Base-by-base conservation (phyloP, 257 asterid genomes). In the Fraxinus excelsior region DNA sequence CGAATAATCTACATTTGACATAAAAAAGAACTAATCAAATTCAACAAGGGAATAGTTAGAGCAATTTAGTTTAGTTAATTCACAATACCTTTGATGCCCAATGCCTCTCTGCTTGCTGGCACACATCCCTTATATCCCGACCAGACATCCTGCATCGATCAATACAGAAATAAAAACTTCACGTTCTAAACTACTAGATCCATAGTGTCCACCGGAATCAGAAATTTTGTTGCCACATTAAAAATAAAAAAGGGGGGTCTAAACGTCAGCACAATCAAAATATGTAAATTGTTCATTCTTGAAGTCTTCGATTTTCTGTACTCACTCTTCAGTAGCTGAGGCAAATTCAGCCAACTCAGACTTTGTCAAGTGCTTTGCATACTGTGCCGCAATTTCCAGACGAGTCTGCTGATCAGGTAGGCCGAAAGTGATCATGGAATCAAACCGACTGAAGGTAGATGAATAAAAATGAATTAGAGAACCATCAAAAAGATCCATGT, bases 51-150 rank as follows among this genome's bases (percentile, higher is more conserved):
- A 23, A 26, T 2, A 46, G 31, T 4, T 42, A 40, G 32, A 29
- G 14, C 2, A 53, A 67, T 37, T 16, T 56, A 70, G 72, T 40
- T 68, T 28, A 71, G 31, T 18, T 13, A 38, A 28, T 68, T 7
- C 67, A 76, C 25, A 40, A 46, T 87, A 95, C 99, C 99, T 93
- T 95, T 49, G 99, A 95, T 68, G 98, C 99, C 98, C 99, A 95
- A 46, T 76, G 92, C 85, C 99, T 85, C 89, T 95, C 98, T 1
- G 99, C 97, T 84, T 95, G 99, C 78, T 93, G 99, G 82, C 99
- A 95, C 44, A 93, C 96, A 74, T 93, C 97, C 80, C 94, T 90
- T 72, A 93, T 93, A 84, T 93, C 98, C 46, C 98, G 92, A 56
- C 96, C 99, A 1, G 97, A 94, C 97, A 94, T 90, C 40, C 99